Percentiles rank a stretch among this genome's conserved stretches.
These are phyloP conservation scores for Taphrina flavorubra DNA, from an alignment of 1,139 yeast species.

Conservation along the genomic window DNA sequence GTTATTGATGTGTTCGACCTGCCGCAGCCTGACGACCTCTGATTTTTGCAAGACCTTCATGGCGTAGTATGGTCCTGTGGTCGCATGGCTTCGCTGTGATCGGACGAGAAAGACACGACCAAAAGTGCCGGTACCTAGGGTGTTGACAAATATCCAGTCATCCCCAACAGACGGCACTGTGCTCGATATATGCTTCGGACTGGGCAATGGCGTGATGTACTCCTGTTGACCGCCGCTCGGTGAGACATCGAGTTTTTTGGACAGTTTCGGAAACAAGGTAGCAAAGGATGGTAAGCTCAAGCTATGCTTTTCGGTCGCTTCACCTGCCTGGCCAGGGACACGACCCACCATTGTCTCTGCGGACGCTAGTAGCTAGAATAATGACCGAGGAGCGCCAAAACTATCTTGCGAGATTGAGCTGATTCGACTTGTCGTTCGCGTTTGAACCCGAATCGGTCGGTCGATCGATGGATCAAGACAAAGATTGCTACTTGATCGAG, in stretches of 20 bases:
- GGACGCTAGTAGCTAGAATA: not conserved
- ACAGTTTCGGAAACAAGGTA: slow-evolving; percentile 30
- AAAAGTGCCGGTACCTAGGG: slow-evolving; percentile 41
- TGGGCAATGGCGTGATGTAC: not conserved
- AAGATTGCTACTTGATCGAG: too few relatives aligned
- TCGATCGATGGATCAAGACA: too few relatives aligned
- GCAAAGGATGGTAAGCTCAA: slow-evolving; percentile 29
- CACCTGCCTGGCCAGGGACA: not conserved
- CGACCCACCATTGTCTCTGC: not conserved
- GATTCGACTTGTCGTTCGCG: too few relatives aligned
- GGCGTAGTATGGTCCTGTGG: slow-evolving; percentile 55
- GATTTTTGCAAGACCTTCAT: slow-evolving; percentile 90
- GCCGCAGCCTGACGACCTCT: slow-evolving; percentile 89
- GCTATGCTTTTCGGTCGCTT: slow-evolving; percentile 3
- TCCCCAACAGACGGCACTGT: slow-evolving; percentile 30
- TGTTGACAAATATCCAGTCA: slow-evolving; percentile 35
- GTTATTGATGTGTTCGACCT: slow-evolving; percentile 93
- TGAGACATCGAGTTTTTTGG: not conserved
- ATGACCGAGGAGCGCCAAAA: too few relatives aligned
- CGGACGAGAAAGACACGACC: slow-evolving; percentile 40
- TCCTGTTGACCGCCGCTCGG: not conserved
- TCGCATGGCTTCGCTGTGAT: slow-evolving; percentile 1
- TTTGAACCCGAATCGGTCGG: too few relatives aligned
- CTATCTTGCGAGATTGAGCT: too few relatives aligned
- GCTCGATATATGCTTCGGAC: not conserved